These are phyloP conservation scores for Lecanicillium sp. DNA, from an alignment of 2,329 filamentous ascomycete genomes.

Conservation along the genomic window DNA sequence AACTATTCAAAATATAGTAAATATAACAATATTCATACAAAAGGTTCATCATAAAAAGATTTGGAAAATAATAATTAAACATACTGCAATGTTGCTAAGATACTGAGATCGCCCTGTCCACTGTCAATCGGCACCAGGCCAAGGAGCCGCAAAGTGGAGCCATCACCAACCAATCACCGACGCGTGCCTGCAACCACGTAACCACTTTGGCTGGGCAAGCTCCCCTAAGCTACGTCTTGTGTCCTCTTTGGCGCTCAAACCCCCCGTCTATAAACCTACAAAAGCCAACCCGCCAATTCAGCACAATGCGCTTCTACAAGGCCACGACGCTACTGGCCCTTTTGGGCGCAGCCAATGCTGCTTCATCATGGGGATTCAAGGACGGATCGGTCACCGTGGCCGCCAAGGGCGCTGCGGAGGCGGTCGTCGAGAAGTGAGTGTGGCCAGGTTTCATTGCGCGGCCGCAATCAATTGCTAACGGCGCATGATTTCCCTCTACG, in stretches of 20 bases:
- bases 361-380: conserved; percentile 63
- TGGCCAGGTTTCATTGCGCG: too few relatives aligned
- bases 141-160: neutral
- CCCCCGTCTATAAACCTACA: conserved; percentile 11
- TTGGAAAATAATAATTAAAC: too few relatives aligned
- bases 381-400: conserved; percentile 62
- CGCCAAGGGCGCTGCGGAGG: conserved; percentile 54
- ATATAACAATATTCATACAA: too few relatives aligned
- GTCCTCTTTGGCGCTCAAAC: conserved; percentile 18
- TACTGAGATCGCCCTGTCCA: too few relatives aligned
- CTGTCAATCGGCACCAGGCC: conserved; percentile 3
- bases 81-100: too few relatives aligned
- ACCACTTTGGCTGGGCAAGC: conserved; percentile 17
- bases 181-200: conserved; percentile 16
- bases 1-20: too few relatives aligned
- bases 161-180: conserved; percentile 11
- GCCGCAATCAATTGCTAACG: conserved; percentile 18
- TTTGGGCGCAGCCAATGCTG: conserved; percentile 42
- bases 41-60: too few relatives aligned
- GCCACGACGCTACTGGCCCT: conserved; percentile 36
- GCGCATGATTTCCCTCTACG: conserved; percentile 1
- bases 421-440: conserved; percentile 59
- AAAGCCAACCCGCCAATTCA: conserved; percentile 13
- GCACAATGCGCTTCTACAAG: conserved; percentile 29
- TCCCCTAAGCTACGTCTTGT: conserved; percentile 19